Evolutionary conservation across 768 basidiomycete genomes (phyloP), one percentile per base, ranked within the genome.

Genomic region (Xanthoconium stramineum): DNA sequence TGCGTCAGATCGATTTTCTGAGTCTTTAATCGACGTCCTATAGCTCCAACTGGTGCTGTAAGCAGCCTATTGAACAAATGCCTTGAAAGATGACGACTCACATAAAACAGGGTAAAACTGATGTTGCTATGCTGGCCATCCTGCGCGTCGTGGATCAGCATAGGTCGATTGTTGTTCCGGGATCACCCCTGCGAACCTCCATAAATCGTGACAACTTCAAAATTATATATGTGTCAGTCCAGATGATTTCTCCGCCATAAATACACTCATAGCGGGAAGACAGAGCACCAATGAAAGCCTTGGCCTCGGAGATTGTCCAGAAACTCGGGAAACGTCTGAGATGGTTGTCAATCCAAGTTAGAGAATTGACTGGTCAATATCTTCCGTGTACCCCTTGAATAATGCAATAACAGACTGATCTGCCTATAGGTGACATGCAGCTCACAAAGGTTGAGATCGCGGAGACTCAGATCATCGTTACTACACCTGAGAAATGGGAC

Each of bases 401-500:
- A 7, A 33, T 37, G 24, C 19, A 30, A n/a, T 24, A 48, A 35
- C 24, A 35, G 28, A 44, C 24, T 39, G 13, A 42, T 52, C 6
- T 10, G 35, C 20, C 55, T 47, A 38, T 57, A 75, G 78, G 96
- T 72, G 97, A 99, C 66, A 98, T 98, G 95, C 97, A 98, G 70
- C 74, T 99, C 69, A 93, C 97, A 15, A 89, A 90, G 70, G 80
- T 85, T 37, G 96, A 98, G 74, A 94, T 99, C 57, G 88, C 89
- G 1, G 85, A 89, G 71, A 98, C 97, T 11, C 96, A 98, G 67
- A 88, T 99, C 44, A 98, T 99, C 56, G 94, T 99, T 8, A 99
- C 97, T 3, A 99, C 97, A 1, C 97, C 97, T 0, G 97, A 99
- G 70, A 99, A 99, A 71, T 99, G 97, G 97, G 97, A 98, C 62